Evolutionary conservation across 1,139 yeast species (phyloP).

Genomic region (Yueomyces sp.): DNA sequence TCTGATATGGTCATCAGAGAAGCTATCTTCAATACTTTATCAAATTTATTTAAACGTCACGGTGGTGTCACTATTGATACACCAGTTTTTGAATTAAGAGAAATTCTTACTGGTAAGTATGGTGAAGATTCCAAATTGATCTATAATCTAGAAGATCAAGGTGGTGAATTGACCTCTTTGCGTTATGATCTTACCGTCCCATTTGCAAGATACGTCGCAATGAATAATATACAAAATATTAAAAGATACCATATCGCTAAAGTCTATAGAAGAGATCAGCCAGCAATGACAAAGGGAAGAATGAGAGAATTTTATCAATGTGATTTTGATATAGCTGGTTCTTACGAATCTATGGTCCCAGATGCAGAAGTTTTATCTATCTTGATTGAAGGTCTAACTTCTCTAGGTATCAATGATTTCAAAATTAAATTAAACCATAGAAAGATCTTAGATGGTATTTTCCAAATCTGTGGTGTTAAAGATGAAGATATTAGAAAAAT

Average conservation of each 20-base stretch:
- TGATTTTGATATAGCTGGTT: slow-evolving; percentile 93
- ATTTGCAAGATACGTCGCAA: slow-evolving; percentile 91
- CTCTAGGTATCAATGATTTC: slow-evolving; percentile 77
- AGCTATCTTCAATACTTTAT: slow-evolving; percentile 63
- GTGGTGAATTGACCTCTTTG: slow-evolving; percentile 90
- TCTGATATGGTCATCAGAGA: slow-evolving; percentile 92
- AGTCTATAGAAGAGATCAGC: slow-evolving; percentile 96
- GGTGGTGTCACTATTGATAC: slow-evolving; percentile 98
- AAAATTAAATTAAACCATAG: slow-evolving; percentile 89
- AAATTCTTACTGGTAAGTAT: slow-evolving; percentile 89
- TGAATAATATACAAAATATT: slow-evolving; percentile 79
- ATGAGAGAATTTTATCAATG: slow-evolving; percentile 99
- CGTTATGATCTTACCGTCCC: slow-evolving; percentile 96
- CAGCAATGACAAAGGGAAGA: slow-evolving; percentile 98
- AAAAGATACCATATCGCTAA: slow-evolving; percentile 95
- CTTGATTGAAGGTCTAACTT: slow-evolving; percentile 70
- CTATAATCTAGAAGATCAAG: slow-evolving; percentile 93
- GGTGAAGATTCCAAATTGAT: slow-evolving; percentile 96
- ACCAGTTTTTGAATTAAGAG: slow-evolving; percentile 92
- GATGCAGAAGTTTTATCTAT: slow-evolving; percentile 81
- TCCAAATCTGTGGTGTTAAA: slow-evolving; percentile 87
- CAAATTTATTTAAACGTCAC: slow-evolving; percentile 74
- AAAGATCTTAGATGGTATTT: slow-evolving; percentile 88
- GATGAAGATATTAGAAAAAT: slow-evolving; percentile 89
- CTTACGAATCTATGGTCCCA: slow-evolving; percentile 87